phyloP scores from a whole-genome alignment of 495 filamentous ascomycete species.

The Hyaloscypha hepaticicola region DNA sequence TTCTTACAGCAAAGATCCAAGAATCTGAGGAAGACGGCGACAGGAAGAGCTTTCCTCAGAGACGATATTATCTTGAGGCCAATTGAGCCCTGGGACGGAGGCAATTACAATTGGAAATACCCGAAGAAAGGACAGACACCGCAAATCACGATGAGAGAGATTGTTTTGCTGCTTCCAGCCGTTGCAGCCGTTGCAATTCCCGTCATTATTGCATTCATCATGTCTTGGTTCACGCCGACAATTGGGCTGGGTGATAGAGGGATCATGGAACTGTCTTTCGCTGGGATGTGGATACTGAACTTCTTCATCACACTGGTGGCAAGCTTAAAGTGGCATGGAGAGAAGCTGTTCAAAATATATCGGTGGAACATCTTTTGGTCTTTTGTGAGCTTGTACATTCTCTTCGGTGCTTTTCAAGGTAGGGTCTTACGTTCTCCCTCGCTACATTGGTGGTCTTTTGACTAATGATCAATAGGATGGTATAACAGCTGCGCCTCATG shows the following conservation, averaged over 20 bases:
- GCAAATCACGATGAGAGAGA: background rate
- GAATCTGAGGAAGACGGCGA: background rate
- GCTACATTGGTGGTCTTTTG: too few relatives aligned
- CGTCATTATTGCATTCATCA: background rate
- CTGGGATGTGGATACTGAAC: slow-evolving; percentile 1
- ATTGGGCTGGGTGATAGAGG: background rate
- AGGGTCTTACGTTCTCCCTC: background rate
- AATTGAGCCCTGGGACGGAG: slow-evolving; percentile 3
- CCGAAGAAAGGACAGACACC: background rate
- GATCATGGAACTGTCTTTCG: slow-evolving; percentile 2
- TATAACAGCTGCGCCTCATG: background rate
- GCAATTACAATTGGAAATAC: background rate
- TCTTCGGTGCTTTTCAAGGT: slow-evolving; percentile 5
- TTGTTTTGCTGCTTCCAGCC: background rate
- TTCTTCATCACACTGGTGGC: background rate
- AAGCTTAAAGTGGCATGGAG: background rate
- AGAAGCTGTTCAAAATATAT: background rate
- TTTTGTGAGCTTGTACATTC: background rate
- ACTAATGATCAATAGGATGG: slow-evolving; percentile 1
- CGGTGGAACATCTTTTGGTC: background rate
- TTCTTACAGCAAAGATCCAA: background rate
- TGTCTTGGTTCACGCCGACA: background rate
- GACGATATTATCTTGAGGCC: background rate
- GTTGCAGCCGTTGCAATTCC: background rate
- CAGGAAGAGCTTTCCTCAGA: background rate